Evolutionary conservation across 2,329 filamentous ascomycete species (phyloP).

Genomic region (Arthrinium puccinioides): DNA sequence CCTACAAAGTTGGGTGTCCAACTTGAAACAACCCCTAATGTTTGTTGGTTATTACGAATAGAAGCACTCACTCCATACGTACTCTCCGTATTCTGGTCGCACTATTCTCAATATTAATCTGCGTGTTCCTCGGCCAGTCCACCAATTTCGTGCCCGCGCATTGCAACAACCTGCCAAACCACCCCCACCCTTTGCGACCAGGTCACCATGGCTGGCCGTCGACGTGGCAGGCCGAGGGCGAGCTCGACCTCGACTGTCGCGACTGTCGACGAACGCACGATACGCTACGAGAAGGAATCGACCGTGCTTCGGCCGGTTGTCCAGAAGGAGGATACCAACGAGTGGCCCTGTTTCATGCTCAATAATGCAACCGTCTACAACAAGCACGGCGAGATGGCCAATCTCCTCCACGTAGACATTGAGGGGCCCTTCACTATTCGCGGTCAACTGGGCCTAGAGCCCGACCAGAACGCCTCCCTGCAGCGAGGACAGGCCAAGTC

Average conservation of each 20-base stretch:
- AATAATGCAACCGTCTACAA: slow-evolving; percentile 52
- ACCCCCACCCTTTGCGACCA: not conserved
- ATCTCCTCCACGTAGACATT: slow-evolving; percentile 52
- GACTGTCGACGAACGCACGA: slow-evolving; percentile 28
- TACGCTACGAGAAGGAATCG: slow-evolving; percentile 24
- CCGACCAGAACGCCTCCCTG: slow-evolving; percentile 25
- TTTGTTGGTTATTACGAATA: no score
- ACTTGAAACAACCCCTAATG: no score
- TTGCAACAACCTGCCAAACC: not conserved
- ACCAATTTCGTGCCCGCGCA: not conserved
- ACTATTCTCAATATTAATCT: no score
- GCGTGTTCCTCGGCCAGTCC: slow-evolving; percentile 5
- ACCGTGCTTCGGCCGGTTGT: slow-evolving; percentile 27
- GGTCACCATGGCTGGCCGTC: slow-evolving; percentile 28
- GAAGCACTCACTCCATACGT: no score
- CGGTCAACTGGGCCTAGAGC: slow-evolving; percentile 47
- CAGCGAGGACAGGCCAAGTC: slow-evolving; percentile 21
- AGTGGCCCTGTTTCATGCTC: slow-evolving; percentile 58
- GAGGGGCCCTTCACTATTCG: slow-evolving; percentile 55
- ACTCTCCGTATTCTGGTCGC: no score
- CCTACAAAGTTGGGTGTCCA: no score
- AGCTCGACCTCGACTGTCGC: slow-evolving; percentile 38
- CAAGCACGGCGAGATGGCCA: slow-evolving; percentile 48
- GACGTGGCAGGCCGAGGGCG: slow-evolving; percentile 22
- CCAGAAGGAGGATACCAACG: slow-evolving; percentile 29